Evolutionary conservation across 2,329 filamentous ascomycete species (phyloP), one percentile per base, ranked within the genome.

Genomic region (Stemphylium beticola): DNA sequence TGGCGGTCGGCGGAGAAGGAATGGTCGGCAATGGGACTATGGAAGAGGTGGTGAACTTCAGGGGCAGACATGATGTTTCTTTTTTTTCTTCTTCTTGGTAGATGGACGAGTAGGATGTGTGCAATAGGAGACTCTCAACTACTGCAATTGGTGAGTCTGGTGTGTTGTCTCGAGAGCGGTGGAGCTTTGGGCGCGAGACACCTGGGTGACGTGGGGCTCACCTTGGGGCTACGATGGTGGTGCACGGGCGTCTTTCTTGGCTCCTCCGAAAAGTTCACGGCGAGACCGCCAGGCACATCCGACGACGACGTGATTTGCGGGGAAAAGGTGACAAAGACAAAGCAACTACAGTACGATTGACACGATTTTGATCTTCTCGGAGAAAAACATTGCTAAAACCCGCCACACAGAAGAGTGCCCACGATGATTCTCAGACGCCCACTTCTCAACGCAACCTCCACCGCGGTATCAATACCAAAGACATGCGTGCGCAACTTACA

Each of bases 121-220:
- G 80, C 82, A 88, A 90, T 92, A 95, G 91, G 92, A 96, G 91
- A 82, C 92, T 96, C 95, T 98, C 95, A 89, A 98, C 95, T 97
- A 75, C 66, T 74, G 72, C 68, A 51, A 58, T 55, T 44, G 47
- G 36, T 34, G 38, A 41, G 43, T 49, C 38, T 47, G 36, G 48
- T 44, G 49, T 48, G 36, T 26, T 14, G 38, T 24, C 15, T 26
- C 14, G 10, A 14, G 43, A 24, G 41, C 24, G 37, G 47, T 46
- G 53, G 40, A 47, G 52, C 26, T 56, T 29, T 45, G 42, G 42
- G 42, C 42, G 48, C 45, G 34, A 14, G 20, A 34, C 40, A 51
- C 45, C 47, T 50, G 53, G 32, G 52, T 51, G 52, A 55, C 47
- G 42, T 51, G 45, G 46, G 49, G 59, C 53, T 40, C 24, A 26